Base-by-base conservation (phyloP, 108 stramenopile genomes). In the Mayamaea pseudoterrestris region DNA sequence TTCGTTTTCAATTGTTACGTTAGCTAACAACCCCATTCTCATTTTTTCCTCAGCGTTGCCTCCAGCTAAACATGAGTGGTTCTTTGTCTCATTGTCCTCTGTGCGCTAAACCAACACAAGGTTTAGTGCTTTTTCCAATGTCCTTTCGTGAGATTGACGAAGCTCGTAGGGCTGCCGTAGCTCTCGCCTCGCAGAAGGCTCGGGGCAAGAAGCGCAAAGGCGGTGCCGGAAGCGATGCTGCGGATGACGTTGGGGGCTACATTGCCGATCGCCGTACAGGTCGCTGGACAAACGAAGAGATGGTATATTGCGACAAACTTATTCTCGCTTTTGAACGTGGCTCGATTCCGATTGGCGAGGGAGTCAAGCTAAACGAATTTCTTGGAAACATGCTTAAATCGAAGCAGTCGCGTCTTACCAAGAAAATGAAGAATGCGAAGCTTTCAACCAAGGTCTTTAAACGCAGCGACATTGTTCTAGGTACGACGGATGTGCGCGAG, bases 351-450 rank as follows among this genome's bases (percentile, higher is more conserved):
- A 41, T 91, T 1, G 29, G 46, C 5, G 68, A 81, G 20, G 89
- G 84, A 11, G 46, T 78, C 35, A 91, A 91, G 62, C 54, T 91
- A 17, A 91, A 91, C 60, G 89, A 91, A 21, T 91, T 91, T 53
- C 48, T 91, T 12, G 62, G 62, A 14, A 68, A 45, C 50, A 91
- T 91, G 71, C 67, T 91, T 37, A 86, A 83, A 43, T 83, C 82
- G 21, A 91, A 91, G 57, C 89, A 91, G 35, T 81, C 78, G 41
- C 78, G 89, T 16, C 73, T 91, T 18, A 81, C 89, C 35, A 91
- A 91, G 61, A 91, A 91, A 64, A 91, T 91, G 89, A 91, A 91
- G 46, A 80, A 91, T 28, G 83, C 84, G 26, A 80, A 76, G 50
- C 63, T 91, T 8, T 78, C 76, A 42, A 59, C 78, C 45, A 82